Percentiles rank a stretch among this genome's conserved stretches.
Evolutionary conservation across 176 grass and related monocot genomes (phyloP).

Genomic region (Zoysia pacifica): DNA sequence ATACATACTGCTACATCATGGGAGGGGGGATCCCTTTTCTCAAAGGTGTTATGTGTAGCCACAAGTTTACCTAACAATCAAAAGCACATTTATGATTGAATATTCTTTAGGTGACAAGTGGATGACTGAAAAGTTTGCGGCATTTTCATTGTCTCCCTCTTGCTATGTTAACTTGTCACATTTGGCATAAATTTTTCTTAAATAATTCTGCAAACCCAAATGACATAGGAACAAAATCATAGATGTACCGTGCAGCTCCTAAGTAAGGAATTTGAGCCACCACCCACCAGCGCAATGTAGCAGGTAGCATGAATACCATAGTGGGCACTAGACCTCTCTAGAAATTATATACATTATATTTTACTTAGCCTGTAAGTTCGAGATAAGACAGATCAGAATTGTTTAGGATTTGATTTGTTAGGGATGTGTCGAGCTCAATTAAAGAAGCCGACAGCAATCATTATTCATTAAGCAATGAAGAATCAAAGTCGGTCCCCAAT

Average conservation of each 20-base stretch:
- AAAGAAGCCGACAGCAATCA: neutral
- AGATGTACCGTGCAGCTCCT: neutral
- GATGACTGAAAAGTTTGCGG: neutral
- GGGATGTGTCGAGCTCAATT: neutral
- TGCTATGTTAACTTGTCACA: conserved; percentile 23
- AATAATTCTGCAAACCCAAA: neutral
- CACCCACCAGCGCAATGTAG: too few relatives aligned
- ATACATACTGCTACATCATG: neutral
- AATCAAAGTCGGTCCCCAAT: neutral
- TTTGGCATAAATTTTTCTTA: conserved; percentile 23
- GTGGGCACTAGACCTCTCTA: too few relatives aligned
- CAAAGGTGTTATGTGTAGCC: neutral
- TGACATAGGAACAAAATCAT: conserved; percentile 20
- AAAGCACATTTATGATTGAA: neutral
- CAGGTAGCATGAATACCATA: neutral
- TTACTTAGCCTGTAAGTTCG: neutral
- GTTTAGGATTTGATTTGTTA: neutral
- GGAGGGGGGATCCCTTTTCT: neutral
- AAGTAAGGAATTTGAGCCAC: too few relatives aligned
- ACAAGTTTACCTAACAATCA: conserved; percentile 7
- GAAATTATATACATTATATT: neutral
- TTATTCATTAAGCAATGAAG: neutral
- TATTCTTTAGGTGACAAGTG: neutral
- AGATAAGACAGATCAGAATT: too few relatives aligned
- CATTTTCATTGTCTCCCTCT: neutral